Base-by-base conservation (phyloP, 352 stramenopile species). In the Globisporangium uncinulatum region DNA sequence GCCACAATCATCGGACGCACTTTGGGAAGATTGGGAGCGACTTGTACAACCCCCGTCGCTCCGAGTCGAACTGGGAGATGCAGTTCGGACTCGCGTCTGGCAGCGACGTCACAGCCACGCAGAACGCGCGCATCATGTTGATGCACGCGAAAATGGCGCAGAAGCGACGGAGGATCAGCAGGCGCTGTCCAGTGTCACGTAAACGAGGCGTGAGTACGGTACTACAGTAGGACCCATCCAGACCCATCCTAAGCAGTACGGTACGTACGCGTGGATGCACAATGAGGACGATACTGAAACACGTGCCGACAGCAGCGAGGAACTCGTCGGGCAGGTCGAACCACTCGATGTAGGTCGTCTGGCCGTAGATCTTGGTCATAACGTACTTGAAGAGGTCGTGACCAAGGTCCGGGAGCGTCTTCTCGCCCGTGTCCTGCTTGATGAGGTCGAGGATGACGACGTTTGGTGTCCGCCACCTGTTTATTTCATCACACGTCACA, bases 321-420 rank as follows among this genome's bases (percentile, higher is more conserved):
- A 94, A 93, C 62, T 93, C 73, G 49, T 94, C 85, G 0, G 85
- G 85, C 41, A 94, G 66, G 60, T 92, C 75, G 54, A 93, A 92
- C 77, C 83, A 92, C 65, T 90, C 78, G 63, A 93, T 92, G 59
- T 86, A 83, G 39, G 74, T 76, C 31, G 43, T 48, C 43, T 90
- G 73, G 45, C 84, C 84, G 59, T 94, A 94, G 61, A 92, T 80
- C 65, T 89, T 87, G 44, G 70, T 81, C 78, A 88, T 91, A 61
- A 92, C 82, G 63, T 74, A 89, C 55, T 91, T 92, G 67, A 94
- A 93, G 42, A 92, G 73, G 55, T 94, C 85, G 62, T 94, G 85
- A 41, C 85, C 85, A 14, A 94, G 71, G 45, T 94, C 85, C 9
- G 85, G 85, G 13, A 94, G 74, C 44, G 85, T 93, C 73, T 93